These are phyloP conservation scores for Aspergillus fischeri DNA, from an alignment of 2,329 filamentous ascomycete species.

Conservation along the genomic window DNA sequence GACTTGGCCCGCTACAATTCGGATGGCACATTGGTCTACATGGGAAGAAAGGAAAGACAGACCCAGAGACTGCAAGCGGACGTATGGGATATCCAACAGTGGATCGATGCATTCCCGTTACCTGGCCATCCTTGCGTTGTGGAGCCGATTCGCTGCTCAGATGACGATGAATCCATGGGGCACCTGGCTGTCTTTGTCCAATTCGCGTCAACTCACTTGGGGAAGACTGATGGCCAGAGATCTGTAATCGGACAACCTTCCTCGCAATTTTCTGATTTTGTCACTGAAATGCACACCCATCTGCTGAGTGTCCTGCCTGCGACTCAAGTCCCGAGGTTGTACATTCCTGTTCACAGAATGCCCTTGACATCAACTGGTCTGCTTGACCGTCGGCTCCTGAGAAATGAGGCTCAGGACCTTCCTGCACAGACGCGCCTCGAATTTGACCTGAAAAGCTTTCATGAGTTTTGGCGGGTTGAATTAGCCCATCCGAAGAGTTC, in stretches of 20 bases:
- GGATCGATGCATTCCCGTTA: slow-evolving; percentile 8
- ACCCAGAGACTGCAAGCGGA: slow-evolving; percentile 1
- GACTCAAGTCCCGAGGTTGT: slow-evolving; percentile 34
- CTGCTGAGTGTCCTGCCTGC: slow-evolving; percentile 23
- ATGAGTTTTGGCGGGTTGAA: slow-evolving; percentile 17
- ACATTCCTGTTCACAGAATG: slow-evolving; percentile 28
- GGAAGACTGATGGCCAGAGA: not conserved
- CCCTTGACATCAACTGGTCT: slow-evolving; percentile 32
- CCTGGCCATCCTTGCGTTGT: slow-evolving; percentile 18
- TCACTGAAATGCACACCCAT: slow-evolving; percentile 15
- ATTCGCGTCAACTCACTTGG: not conserved
- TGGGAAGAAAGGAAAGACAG: slow-evolving; percentile 27
- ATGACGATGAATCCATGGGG: not conserved
- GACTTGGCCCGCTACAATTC: slow-evolving; percentile 37
- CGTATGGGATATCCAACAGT: slow-evolving; percentile 10
- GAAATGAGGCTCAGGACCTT: slow-evolving; percentile 9
- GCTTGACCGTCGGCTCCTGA: slow-evolving; percentile 25
- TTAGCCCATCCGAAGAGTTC: slow-evolving; percentile 7
- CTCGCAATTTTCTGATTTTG: slow-evolving; percentile 9
- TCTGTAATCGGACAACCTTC: slow-evolving; percentile 11
- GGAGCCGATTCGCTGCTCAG: slow-evolving; percentile 9
- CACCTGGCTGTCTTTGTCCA: slow-evolving; percentile 21
- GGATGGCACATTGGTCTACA: slow-evolving; percentile 30
- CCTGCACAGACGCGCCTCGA: slow-evolving; percentile 5
- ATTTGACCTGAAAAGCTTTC: slow-evolving; percentile 19